Evolutionary conservation across 495 filamentous ascomycete genomes (phyloP), one percentile per base, ranked within the genome.

Genomic region (Daldinia vernicosa): DNA sequence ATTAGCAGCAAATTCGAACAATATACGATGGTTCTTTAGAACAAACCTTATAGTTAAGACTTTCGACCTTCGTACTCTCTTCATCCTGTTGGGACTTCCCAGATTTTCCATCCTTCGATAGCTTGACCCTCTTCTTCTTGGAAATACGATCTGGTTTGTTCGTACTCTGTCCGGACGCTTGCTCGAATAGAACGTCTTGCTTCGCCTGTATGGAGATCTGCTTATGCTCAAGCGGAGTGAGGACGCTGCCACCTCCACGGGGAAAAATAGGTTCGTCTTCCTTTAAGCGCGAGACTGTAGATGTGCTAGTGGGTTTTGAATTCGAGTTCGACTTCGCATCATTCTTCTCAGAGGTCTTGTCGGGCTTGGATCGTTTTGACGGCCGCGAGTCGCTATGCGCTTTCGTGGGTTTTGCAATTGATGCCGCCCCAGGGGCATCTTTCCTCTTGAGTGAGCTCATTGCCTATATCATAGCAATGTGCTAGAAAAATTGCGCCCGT

Each of bases 181-280:
- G 89, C 81, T 98, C 95, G 75, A 98, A 98, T 8, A 98, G 84
- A 26, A 95, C 94, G 85, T 99, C 95, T 74, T 90, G 88, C 70
- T 89, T 94, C 30, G 95, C 95, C 79, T 98, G 91, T 66, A 95
- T 92, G 74, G 95, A 91, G 72, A 99, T 97, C 79, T 98, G 92
- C 82, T 97, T 97, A 71, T 95, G 89, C 77, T 99, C 95, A 57
- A 99, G 84, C 26, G 95, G 94, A 7, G 95, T 97, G 79, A 99
- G 82, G 51, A 96, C 85, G 77, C 93, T 95, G 14, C 86, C 95
- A 61, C 95, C 96, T 60, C 95, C 95, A 83, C 95, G 88, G 76
- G 96, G 95, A 76, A 99, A 99, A 28, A 94, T 81, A 4, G 88
- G 87, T 72, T 97, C 95, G 56, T 98, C 95, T 66, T 93, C 89